Conservation (phyloP, 106 monocot species). For the Cymbidium sinense region DNA sequence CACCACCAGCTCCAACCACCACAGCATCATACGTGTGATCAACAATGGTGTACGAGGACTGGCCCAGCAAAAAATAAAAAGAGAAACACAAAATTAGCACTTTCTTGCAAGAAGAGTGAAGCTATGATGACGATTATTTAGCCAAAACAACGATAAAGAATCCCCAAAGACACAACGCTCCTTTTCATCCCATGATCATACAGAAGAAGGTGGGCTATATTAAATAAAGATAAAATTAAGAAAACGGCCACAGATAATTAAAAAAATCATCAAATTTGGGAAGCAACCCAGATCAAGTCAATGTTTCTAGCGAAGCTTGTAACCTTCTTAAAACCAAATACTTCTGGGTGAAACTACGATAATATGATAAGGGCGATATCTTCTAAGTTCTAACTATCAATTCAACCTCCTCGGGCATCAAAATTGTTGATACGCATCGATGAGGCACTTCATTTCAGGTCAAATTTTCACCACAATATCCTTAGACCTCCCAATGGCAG, state of each 20-base stretch:
- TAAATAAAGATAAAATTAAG: not conserved
- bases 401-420: not conserved
- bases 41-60: constrained; percentile 58
- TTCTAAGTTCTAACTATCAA: not conserved
- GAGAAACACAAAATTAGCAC: not conserved
- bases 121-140: not conserved
- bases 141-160: not conserved
- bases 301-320: not conserved
- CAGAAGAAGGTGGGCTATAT: not conserved
- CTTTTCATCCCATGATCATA: not conserved
- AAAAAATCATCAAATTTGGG: not conserved
- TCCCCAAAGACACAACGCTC: not conserved
- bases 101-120: not conserved
- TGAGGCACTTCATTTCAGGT: not conserved
- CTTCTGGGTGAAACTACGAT: not conserved
- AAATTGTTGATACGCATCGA: no score
- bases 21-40: constrained; percentile 80
- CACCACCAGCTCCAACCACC: constrained; percentile 79
- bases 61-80: not conserved
- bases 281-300: not conserved
- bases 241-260: not conserved
- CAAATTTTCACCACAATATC: not conserved
- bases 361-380: not conserved
- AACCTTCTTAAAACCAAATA: not conserved
- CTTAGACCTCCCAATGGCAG: not conserved